Conservation (phyloP, 257 asterid genomes). For the Ajuga chamaepitys region DNA sequence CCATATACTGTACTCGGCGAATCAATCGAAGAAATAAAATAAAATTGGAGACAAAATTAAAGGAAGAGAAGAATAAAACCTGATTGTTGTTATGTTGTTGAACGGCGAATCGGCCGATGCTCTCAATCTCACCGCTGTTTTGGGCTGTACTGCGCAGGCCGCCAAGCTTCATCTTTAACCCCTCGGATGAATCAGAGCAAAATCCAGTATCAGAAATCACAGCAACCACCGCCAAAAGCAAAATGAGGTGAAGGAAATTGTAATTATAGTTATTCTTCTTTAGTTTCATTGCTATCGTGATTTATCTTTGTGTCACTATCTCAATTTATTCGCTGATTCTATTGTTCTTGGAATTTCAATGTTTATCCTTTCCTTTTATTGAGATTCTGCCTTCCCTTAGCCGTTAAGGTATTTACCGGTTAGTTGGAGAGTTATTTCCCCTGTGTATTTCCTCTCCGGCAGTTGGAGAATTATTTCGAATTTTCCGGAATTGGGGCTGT, state of each 20-base stretch:
- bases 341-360: neutral
- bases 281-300: neutral
- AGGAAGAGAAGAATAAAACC: constrained; percentile 10
- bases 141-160: constrained; percentile 21
- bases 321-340: neutral
- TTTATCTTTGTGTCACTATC: no score
- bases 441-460: no score
- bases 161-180: constrained; percentile 25
- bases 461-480: neutral
- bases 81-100: constrained; percentile 35
- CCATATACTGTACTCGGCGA: no score
- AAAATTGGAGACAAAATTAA: neutral
- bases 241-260: neutral
- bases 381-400: neutral
- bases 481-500: neutral
- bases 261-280: neutral
- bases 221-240: constrained; percentile 12
- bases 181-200: constrained; percentile 14
- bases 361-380: neutral
- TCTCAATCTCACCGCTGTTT: constrained; percentile 29
- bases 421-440: neutral
- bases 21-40: neutral
- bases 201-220: constrained; percentile 10
- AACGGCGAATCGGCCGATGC: constrained; percentile 45
- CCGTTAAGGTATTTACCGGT: constrained; percentile 4